Evolutionary conservation across 805 yeast species (phyloP), one percentile per base, ranked within the genome.

Genomic region (Kodamaea jinghongensis): DNA sequence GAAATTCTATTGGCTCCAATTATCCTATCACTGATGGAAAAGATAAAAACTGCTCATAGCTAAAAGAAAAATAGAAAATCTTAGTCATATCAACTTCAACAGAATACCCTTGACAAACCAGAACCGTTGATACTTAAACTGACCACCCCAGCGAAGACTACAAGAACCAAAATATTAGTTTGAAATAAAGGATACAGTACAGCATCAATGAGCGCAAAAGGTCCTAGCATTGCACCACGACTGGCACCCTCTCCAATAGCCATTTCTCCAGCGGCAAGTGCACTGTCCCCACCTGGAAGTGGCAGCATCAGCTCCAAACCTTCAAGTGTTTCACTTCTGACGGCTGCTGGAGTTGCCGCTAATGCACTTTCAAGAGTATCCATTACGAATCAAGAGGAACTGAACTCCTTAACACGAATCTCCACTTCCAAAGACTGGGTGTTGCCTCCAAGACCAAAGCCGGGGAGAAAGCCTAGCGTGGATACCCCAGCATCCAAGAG

Each of bases 401-500:
- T 31, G 10, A 32, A 32, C n/a, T 23, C 17, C 30, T 38, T 45
- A 28, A 73, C 79, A 4, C 73, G 71, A 49, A 79, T 80, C 16
- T 73, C 75, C 44, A 78, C 84, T 2, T 73, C 79, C 7, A 74
- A 68, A 36, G 80, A 75, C 44, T 78, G 83, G 81, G 73, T 75
- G 10, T 57, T 78, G 31, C 83, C 83, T 4, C 82, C 83, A 6
- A 60, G 83, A 41, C 83, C 82, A 4, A 75, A 77, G 49, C 83
- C 83, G 0, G 82, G 81, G 3, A 54, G 70, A 41, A 79, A 79
- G 58, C 84, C 84, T 11, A 68, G 80, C 47, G 73, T 75, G 4
- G 96, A 87, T 48, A 78, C 90, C 0, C 95, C 96, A 0, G 89
- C 90, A 1, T 79, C 83, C 15, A 86, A 86, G 59, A 67, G 96